Base-by-base conservation (phyloP, 2,329 filamentous ascomycete species). In the Microdochium paspali region DNA sequence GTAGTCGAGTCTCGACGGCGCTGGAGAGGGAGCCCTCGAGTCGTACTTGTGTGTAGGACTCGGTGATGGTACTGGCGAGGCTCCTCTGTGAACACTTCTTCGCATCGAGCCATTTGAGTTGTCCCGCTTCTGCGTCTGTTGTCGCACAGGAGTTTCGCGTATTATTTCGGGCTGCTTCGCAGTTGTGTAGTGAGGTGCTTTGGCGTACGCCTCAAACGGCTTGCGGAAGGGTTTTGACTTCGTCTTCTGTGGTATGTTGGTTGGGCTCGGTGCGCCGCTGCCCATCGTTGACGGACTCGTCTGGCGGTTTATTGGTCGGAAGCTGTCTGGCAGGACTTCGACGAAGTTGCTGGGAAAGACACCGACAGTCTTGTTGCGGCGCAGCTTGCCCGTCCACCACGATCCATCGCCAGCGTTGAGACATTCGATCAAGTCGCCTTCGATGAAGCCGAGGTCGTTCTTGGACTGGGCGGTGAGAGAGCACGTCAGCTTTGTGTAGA, bases 321-420 rank as follows among this genome's bases (percentile, higher is more conserved):
- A 97, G 63, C 82, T 80, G 50, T 93, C 82, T 47, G 87, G 85
- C 26, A 98, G 77, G 5, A 98, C 78, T 63, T 94, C 81, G 61
- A 98, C 93, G 61, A 98, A 98, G 69, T 98, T 98, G 59, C 90
- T 96, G 1, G 93, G 93, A 61, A 98, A 98, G 20, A 93, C 74
- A 47, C 93, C 93, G 58, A 96, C 84, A 59, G 91, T 82, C 65
- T 87, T 85, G 68, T 98, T 93, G 57, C 93, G 82, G 61, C 84
- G 87, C 61, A 98, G 70, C 53, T 91, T 82, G 44, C 93, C 93
- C 69, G 90, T 95, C 93, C 93, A 98, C 93, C 93, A 98, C 44
- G 88, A 90, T 46, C 93, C 93, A 69, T 98, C 93, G 53, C 93
- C 93, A 20, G 93, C 93, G 65, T 98, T 98, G 46, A 98, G 76